A percentile compares a stretch with the other conserved stretches of the same genome.
These are phyloP conservation scores for Paraphoma sp. DNA, from an alignment of 2,329 filamentous ascomycete genomes.

Conservation along the genomic window DNA sequence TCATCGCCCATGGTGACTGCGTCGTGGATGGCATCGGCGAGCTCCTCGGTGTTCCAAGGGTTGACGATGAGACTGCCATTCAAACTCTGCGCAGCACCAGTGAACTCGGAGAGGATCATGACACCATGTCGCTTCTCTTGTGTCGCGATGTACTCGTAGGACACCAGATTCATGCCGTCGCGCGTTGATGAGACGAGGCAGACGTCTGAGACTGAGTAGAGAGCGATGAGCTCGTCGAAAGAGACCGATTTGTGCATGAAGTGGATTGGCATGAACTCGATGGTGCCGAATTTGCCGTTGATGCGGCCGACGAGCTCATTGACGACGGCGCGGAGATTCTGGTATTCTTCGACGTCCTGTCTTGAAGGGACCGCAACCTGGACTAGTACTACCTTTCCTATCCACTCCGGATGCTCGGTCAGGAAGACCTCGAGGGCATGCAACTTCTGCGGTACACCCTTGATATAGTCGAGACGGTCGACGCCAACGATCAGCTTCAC, in stretches of 20 bases:
- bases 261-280: slow-evolving; percentile 99
- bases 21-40: slow-evolving; percentile 91
- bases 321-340: slow-evolving; percentile 91
- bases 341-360: slow-evolving; percentile 97
- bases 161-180: slow-evolving; percentile 98
- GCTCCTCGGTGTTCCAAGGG: slow-evolving; percentile 97
- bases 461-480: slow-evolving; percentile 97
- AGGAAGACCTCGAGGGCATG: slow-evolving; percentile 97
- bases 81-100: slow-evolving; percentile 90
- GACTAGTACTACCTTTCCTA: slow-evolving; percentile 94
- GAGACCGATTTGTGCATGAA: slow-evolving; percentile 96
- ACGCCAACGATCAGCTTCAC: slow-evolving; percentile 97
- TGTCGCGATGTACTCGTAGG: slow-evolving; percentile 96
- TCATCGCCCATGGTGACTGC: slow-evolving; percentile 96
- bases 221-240: slow-evolving; percentile 91
- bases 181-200: slow-evolving; percentile 94
- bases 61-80: slow-evolving; percentile 96
- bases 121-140: slow-evolving; percentile 90
- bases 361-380: slow-evolving; percentile 95
- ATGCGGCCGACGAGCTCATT: slow-evolving; percentile 97
- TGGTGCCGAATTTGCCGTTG: slow-evolving; percentile 94
- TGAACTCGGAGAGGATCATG: slow-evolving; percentile 96
- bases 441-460: slow-evolving; percentile 96
- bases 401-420: slow-evolving; percentile 96
- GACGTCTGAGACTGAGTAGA: slow-evolving; percentile 91